phyloP scores from a whole-genome alignment of 2,329 filamentous ascomycete genomes.

The Parasarocladium wereldwijsianum region DNA sequence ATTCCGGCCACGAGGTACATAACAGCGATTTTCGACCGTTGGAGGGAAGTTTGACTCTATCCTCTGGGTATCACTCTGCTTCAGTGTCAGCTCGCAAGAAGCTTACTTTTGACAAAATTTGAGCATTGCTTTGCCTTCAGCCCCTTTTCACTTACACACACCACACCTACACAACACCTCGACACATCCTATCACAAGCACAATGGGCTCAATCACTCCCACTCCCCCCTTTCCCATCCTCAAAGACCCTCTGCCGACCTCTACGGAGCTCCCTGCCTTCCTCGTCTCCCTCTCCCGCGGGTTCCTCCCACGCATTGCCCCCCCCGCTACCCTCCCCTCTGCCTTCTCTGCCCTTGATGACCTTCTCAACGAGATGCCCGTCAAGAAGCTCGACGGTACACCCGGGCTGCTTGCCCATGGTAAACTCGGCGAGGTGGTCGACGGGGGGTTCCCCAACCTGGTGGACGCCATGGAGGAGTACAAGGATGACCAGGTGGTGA shows the following conservation, averaged over 20 bases:
- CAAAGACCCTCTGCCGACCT: conserved; percentile 39
- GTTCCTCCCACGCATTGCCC: conserved; percentile 56
- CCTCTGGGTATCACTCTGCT: background rate
- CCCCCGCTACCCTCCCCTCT: conserved; percentile 47
- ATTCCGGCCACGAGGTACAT: background rate
- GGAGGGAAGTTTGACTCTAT: background rate
- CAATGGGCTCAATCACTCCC: conserved; percentile 20
- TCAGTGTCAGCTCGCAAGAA: too few relatives aligned
- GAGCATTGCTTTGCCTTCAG: background rate
- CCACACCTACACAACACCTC: background rate
- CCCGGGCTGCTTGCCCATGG: conserved; percentile 65
- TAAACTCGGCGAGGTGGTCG: conserved; percentile 60
- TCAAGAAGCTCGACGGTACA: conserved; percentile 56
- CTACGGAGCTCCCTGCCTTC: conserved; percentile 52
- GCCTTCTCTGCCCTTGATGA: conserved; percentile 62
- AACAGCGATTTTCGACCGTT: background rate
- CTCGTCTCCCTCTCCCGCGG: conserved; percentile 65
- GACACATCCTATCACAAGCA: conserved; percentile 6
- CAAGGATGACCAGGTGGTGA: conserved; percentile 55
- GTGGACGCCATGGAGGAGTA: conserved; percentile 59
- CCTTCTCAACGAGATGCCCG: conserved; percentile 63
- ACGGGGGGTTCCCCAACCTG: conserved; percentile 61
- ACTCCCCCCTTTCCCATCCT: conserved; percentile 37
- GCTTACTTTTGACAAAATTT: too few relatives aligned
- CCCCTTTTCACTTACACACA: background rate